Evolutionary conservation across 169 alveolate genomes (phyloP), one percentile per base, ranked within the genome.

Genomic region (Eimeria sp.): DNA sequence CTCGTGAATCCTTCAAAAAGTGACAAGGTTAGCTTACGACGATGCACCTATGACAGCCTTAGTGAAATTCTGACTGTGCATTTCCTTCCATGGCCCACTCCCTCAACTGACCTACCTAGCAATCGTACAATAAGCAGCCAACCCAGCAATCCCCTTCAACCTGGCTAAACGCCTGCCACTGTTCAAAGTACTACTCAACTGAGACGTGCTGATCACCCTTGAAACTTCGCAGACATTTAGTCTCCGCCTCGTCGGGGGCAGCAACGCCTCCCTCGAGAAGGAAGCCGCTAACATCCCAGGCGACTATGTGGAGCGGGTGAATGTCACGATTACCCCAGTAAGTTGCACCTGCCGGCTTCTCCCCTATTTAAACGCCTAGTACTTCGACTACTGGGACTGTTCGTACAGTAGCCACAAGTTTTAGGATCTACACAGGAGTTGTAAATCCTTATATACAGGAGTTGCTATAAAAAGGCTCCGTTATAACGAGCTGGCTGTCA

Each of bases 1-100:
- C 80, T 85, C 27, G 93, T 85, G 27, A 85, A 85, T 49, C 80
- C 93, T 27, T 85, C 93, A 33, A 62, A 37, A 64, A 85, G 80
- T 60, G 82, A 85, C 93, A 58, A 85, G 93, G 93, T 64, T 40
- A 85, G 93, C 9, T 33, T 13, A 58, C 40, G 71, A 54, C 25
- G 49, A 30, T 16, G 11, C 80, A 71, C n/a, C n/a, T 33, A 37
- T 13, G n/a, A 49, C 49, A 52, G 46, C 89, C 43, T 46, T 78
- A 49, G 23, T 43, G 20, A 25, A 52, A 2, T 27, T 64, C 76
- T 13, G 3, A 66, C 6, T 27, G 37, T n/a, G 9, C 43, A 9
- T 6, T n/a, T 27, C n/a, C 76, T 27, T 66, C 76, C 76, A 2
- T 40, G 23, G 18, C n/a, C 2, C 4, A 25, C 76, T 13, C 20